Percentiles rank a stretch among this genome's conserved stretches.
These are phyloP conservation scores for Wickerhamiella domercqiae DNA, from an alignment of 805 yeast species.

Conservation along the genomic window DNA sequence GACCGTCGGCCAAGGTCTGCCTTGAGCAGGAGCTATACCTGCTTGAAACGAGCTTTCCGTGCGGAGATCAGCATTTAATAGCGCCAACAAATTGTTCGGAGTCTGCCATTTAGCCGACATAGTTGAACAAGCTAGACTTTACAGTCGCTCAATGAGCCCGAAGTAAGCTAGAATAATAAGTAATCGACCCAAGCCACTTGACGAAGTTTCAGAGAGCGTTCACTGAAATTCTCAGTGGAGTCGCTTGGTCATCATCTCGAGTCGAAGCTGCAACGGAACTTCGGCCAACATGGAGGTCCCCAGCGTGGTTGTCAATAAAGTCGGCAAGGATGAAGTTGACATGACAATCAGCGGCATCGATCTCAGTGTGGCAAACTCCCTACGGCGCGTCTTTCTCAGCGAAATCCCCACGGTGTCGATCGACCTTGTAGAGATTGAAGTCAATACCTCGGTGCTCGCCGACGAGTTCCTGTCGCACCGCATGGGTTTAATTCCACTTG, in stretches of 20 bases:
- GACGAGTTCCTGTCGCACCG: conserved; percentile 95
- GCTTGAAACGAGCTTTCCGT: conserved; percentile 21
- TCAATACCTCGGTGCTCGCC: conserved; percentile 85
- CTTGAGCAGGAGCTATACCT: conserved; percentile 22
- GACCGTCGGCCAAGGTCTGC: conserved; percentile 16
- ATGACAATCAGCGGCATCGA: conserved; percentile 79
- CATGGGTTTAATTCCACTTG: conserved; percentile 80
- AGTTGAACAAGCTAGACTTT: no score
- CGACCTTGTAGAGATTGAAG: conserved; percentile 87
- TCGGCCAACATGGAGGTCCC: no score
- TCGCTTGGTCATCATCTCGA: no score
- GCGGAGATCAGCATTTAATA: conserved; percentile 17
- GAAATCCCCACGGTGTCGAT: conserved; percentile 98
- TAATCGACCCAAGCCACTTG: no score
- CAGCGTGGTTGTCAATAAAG: conserved; percentile 73
- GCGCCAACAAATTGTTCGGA: no score
- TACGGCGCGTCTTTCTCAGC: conserved; percentile 82
- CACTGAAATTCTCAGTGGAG: no score
- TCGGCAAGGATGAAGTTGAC: conserved; percentile 77
- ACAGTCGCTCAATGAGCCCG: no score
- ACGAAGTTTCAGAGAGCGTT: no score
- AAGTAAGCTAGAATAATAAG: no score
- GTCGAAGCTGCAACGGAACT: no score
- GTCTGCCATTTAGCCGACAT: no score
- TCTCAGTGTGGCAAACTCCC: conserved; percentile 77